phyloP scores from a whole-genome alignment of 2,329 filamentous ascomycete species.

The Paracoccidioides brasiliensis region DNA sequence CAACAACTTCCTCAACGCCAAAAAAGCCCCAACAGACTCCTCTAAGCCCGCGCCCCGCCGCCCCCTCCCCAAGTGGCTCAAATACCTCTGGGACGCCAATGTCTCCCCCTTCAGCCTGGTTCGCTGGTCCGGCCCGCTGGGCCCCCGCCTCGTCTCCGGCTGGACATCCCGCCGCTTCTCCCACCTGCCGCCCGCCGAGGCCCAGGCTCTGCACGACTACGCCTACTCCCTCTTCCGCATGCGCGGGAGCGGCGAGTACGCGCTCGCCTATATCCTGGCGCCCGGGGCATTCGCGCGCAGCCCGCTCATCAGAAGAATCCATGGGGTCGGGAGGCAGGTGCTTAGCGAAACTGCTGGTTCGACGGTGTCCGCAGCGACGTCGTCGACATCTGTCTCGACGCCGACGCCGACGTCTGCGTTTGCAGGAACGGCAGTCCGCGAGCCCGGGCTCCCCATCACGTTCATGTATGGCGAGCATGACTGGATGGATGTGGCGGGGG shows the following conservation, averaged over 20 bases:
- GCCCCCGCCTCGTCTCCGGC: slow-evolving; percentile 80
- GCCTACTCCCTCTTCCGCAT: slow-evolving; percentile 90
- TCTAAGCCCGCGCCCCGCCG: slow-evolving; percentile 38
- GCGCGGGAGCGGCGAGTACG: slow-evolving; percentile 86
- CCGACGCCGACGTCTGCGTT: slow-evolving; percentile 20
- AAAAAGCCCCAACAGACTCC: slow-evolving; percentile 21
- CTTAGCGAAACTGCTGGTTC: neutral
- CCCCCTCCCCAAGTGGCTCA: slow-evolving; percentile 70
- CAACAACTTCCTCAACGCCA: slow-evolving; percentile 42
- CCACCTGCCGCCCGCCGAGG: slow-evolving; percentile 67
- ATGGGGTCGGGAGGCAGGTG: slow-evolving; percentile 67
- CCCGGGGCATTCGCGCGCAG: slow-evolving; percentile 84
- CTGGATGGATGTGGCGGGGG: slow-evolving; percentile 95
- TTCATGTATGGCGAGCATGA: slow-evolving; percentile 97
- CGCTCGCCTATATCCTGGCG: slow-evolving; percentile 79
- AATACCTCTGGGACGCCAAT: slow-evolving; percentile 93
- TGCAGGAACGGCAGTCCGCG: slow-evolving; percentile 23
- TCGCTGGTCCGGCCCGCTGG: slow-evolving; percentile 75
- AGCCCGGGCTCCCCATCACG: slow-evolving; percentile 66
- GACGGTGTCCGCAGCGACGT: slow-evolving; percentile 1
- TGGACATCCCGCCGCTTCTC: slow-evolving; percentile 92
- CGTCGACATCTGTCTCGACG: slow-evolving; percentile 6
- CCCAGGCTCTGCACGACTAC: slow-evolving; percentile 79
- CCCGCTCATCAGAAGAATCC: slow-evolving; percentile 76
- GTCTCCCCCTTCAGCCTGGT: slow-evolving; percentile 88